Conservation (phyloP, 2,329 filamentous ascomycete species). For the Aspergillus japonicus region DNA sequence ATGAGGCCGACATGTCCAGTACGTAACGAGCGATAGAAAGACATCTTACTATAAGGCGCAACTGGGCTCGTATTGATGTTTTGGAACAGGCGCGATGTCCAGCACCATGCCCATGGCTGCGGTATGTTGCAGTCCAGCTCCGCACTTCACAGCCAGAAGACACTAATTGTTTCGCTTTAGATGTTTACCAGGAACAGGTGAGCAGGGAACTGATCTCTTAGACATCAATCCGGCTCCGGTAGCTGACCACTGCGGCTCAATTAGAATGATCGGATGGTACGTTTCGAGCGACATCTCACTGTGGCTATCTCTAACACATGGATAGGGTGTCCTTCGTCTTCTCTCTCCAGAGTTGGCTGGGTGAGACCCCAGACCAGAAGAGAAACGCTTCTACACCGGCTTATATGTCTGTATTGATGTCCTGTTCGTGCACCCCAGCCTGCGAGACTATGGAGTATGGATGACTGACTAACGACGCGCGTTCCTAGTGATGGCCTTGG, state of each 20-base stretch:
- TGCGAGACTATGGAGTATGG: not conserved
- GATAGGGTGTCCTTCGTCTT: constrained; percentile 49
- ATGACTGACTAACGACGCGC: constrained; percentile 15
- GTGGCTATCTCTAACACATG: constrained; percentile 15
- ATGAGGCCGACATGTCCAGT: constrained; percentile 67
- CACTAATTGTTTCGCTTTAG: constrained; percentile 37
- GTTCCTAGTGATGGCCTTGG: constrained; percentile 59
- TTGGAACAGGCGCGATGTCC: constrained; percentile 55
- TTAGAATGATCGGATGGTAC: constrained; percentile 64
- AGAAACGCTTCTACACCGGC: constrained; percentile 67
- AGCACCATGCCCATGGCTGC: constrained; percentile 93
- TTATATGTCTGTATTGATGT: constrained; percentile 76
- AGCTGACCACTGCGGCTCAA: constrained; percentile 12
- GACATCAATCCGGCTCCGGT: not conserved
- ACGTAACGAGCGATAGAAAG: constrained; percentile 37
- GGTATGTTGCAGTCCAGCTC: constrained; percentile 45
- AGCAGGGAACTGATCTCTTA: constrained; percentile 23
- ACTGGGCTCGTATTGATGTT: constrained; percentile 18
- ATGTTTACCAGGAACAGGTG: constrained; percentile 91
- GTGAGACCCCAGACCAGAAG: constrained; percentile 50
- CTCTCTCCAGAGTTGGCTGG: constrained; percentile 50
- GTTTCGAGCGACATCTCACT: constrained; percentile 12
- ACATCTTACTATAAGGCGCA: not conserved
- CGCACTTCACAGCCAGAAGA: constrained; percentile 10
- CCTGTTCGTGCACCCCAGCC: constrained; percentile 54